Base-by-base conservation (phyloP, 2,329 filamentous ascomycete species). In the Phaeosphaeria sp. region DNA sequence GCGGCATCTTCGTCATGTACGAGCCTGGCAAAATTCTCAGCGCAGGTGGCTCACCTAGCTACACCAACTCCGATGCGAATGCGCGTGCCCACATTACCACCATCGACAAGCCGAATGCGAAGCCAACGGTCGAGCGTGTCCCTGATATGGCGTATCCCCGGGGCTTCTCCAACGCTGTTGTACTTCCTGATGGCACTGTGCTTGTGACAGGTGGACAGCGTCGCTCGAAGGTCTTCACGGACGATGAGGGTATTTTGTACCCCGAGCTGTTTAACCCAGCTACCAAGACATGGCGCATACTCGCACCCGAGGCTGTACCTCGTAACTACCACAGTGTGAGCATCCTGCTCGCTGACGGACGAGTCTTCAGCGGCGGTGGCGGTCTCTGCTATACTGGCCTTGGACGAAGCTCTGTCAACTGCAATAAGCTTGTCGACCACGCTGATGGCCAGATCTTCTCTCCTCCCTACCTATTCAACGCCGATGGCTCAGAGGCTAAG, bases 401-500 rank as follows among this genome's bases (percentile, higher is more conserved):
- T 4, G 65, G 65, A 18, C 54, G 48, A 13, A 66, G 60, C 49
- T 63, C 66, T 2, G 62, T 58, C 36, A 64, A 70, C 51, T 70
- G 67, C 63, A 70, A 70, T 52, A 70, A 70, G 57, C 62, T 70
- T 9, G 67, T 67, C 23, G 64, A 72, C 54, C 69, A 71, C 41
- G 62, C 64, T 13, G 67, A 72, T 20, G 71, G 67, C 15, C 67
- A 73, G 47, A 62, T 65, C 46, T 72, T 71, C 55, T 65, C 64
- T 10, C 69, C 71, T 17, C 71, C 71, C 0, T 73, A 71, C 21
- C 60, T 73, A 1, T 71, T 72, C 59, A 71, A 72, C 41, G 18
- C 54, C 1, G 65, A 69, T 30, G 69, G 67, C 0, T 60, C 66
- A 5, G 51, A 43, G 0, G 66, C 66, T n/a, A 23, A 58, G 3